A percentile compares a stretch with the other conserved stretches of the same genome.
phyloP scores from a whole-genome alignment of 2,329 filamentous ascomycete species.

The Scolecobasidium constrictum region DNA sequence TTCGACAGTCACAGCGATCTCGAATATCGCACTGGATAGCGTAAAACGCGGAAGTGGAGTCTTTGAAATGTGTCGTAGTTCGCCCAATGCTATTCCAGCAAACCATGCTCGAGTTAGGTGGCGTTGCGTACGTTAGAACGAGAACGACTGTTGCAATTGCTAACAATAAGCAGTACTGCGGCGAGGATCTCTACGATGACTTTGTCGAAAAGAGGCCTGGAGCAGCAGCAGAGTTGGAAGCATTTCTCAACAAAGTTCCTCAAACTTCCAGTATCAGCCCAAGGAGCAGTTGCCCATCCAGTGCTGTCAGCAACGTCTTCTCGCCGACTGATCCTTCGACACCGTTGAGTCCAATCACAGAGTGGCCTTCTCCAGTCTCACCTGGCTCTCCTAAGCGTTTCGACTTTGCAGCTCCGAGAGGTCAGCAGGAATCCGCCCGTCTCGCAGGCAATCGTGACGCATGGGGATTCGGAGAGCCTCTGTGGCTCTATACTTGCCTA shows the following conservation, averaged over 20 bases:
- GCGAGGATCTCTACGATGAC: slow-evolving; percentile 26
- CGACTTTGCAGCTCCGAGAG: too few species aligned
- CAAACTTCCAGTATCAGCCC: slow-evolving; percentile 17
- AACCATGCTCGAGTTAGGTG: slow-evolving; percentile 24
- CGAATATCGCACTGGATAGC: too few species aligned
- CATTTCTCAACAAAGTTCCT: slow-evolving; percentile 24
- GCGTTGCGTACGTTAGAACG: slow-evolving; percentile 20
- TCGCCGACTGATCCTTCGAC: slow-evolving; percentile 19
- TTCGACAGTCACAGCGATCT: too few species aligned
- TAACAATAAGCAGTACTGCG: slow-evolving; percentile 17
- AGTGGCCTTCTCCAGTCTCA: slow-evolving; percentile 5
- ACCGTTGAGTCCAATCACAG: slow-evolving; percentile 16
- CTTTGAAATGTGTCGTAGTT: neutral
- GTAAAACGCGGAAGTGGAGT: too few species aligned
- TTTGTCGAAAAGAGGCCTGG: slow-evolving; percentile 25
- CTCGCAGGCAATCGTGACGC: too few species aligned
- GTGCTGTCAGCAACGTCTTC: slow-evolving; percentile 13
- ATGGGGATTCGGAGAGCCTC: slow-evolving; percentile 19
- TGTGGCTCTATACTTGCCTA: slow-evolving; percentile 26
- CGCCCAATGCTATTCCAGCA: slow-evolving; percentile 1
- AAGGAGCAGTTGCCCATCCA: slow-evolving; percentile 15
- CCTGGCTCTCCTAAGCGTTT: too few species aligned
- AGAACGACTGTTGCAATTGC: slow-evolving; percentile 7
- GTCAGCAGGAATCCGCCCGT: too few species aligned
- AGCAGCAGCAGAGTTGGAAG: slow-evolving; percentile 27